Evolutionary conservation across 345 rosid genomes (phyloP).

Genomic region (Sonneratia alba): DNA sequence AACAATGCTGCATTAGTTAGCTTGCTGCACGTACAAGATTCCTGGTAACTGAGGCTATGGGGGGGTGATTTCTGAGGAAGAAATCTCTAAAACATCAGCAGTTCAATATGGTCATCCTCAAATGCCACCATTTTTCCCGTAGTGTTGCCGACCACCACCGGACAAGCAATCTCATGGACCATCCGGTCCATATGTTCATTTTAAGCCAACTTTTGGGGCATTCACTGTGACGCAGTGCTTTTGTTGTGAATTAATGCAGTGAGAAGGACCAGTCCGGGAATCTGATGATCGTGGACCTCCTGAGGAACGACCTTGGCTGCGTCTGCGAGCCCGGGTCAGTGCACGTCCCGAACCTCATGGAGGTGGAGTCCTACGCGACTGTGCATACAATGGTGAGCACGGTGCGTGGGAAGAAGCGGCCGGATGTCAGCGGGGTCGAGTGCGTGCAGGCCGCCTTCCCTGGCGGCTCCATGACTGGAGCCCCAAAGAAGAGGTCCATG

Average conservation of each 20-base stretch:
- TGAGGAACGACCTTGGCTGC: constrained; percentile 88
- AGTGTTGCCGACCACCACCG: too few relatives aligned
- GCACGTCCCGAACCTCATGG: constrained; percentile 85
- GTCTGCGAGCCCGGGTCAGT: constrained; percentile 88
- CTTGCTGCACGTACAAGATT: too few relatives aligned
- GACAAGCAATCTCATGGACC: too few relatives aligned
- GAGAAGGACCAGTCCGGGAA: constrained; percentile 98
- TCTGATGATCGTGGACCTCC: constrained; percentile 92
- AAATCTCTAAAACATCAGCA: too few relatives aligned
- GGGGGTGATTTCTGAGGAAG: too few relatives aligned
- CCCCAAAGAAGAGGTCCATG: constrained; percentile 86
- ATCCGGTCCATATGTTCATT: too few relatives aligned
- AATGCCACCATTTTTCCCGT: too few relatives aligned
- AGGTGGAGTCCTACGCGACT: constrained; percentile 87
- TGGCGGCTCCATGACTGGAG: constrained; percentile 97
- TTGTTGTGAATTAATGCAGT: constrained; percentile 22
- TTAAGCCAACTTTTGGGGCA: too few relatives aligned
- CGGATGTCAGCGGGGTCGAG: constrained; percentile 52
- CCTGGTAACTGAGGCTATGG: too few relatives aligned
- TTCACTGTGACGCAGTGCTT: too few relatives aligned
- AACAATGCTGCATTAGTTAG: too few relatives aligned
- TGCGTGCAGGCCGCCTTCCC: constrained; percentile 88
- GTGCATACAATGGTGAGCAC: constrained; percentile 98
- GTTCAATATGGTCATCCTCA: too few relatives aligned
- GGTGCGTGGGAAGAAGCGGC: constrained; percentile 47